These are phyloP conservation scores for Penicillium occitanis DNA, from an alignment of 2,329 filamentous ascomycete species.

Conservation along the genomic window DNA sequence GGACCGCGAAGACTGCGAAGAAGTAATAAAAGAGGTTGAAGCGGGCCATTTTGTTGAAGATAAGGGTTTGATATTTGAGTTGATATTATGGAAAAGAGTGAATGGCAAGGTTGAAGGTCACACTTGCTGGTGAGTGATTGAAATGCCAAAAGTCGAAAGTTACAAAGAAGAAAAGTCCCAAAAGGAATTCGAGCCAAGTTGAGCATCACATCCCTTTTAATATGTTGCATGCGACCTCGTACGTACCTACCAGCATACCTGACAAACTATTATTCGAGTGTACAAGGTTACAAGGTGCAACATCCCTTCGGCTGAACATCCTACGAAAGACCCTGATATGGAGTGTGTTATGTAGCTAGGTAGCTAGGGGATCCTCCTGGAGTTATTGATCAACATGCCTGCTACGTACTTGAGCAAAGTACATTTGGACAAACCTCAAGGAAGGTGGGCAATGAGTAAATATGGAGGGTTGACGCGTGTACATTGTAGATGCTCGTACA, in stretches of 20 bases:
- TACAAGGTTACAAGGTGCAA: not conserved
- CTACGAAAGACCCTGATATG: not conserved
- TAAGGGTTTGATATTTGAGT: constrained; percentile 7
- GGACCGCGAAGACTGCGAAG: constrained; percentile 31
- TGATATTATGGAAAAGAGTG: not conserved
- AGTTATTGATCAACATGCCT: constrained; percentile 19
- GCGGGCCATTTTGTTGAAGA: constrained; percentile 32
- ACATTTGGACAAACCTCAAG: not conserved
- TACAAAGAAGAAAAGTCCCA: not conserved
- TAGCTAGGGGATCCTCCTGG: not conserved
- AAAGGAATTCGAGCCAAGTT: not conserved
- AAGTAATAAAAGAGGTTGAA: constrained; percentile 30
- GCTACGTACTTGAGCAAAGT: not conserved
- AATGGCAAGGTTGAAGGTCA: constrained; percentile 7
- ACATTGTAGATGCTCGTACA: not conserved
- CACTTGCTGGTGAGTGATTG: not conserved
- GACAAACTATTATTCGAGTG: not conserved
- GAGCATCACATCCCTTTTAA: constrained; percentile 5
- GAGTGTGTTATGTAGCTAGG: not conserved
- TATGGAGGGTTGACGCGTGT: not conserved
- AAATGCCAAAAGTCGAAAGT: not conserved
- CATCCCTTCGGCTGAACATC: not conserved
- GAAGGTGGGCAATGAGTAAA: not conserved
- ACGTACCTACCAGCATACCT: not conserved
- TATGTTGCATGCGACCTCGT: not conserved